Conservation (phyloP, 306 rosid genomes). For the Prunus armeniaca region DNA sequence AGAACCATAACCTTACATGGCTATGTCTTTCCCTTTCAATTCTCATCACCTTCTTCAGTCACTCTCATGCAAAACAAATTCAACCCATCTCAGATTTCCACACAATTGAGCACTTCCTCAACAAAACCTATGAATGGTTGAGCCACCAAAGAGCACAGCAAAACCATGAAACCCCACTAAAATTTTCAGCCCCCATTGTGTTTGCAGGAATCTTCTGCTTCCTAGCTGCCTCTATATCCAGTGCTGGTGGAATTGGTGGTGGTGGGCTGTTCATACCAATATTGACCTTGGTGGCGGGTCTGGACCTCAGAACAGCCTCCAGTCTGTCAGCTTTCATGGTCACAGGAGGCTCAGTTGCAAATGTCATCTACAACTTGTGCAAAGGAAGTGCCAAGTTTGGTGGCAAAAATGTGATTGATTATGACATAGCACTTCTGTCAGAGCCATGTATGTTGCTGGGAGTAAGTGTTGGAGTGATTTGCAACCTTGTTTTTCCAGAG, state of each 20-base stretch:
- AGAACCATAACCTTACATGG: slow-evolving; percentile 16
- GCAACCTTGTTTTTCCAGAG: slow-evolving; percentile 81
- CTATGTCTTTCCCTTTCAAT: slow-evolving; percentile 30
- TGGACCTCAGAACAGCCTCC: slow-evolving; percentile 85
- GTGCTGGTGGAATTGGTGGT: slow-evolving; percentile 88
- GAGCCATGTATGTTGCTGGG: slow-evolving; percentile 83
- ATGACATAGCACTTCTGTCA: slow-evolving; percentile 70
- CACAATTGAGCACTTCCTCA: slow-evolving; percentile 20
- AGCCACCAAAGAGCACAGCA: slow-evolving; percentile 2
- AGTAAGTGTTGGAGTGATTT: slow-evolving; percentile 78
- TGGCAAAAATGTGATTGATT: slow-evolving; percentile 56
- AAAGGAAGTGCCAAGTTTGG: slow-evolving; percentile 37
- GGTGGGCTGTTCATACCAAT: slow-evolving; percentile 84
- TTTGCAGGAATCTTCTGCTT: slow-evolving; percentile 55
- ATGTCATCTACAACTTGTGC: slow-evolving; percentile 53
- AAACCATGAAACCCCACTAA: slow-evolving; percentile 28
- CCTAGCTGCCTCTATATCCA: slow-evolving; percentile 70
- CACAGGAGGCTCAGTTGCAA: slow-evolving; percentile 86
- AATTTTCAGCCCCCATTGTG: slow-evolving; percentile 32
- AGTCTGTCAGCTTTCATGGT: slow-evolving; percentile 87
- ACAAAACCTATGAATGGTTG: slow-evolving; percentile 31
- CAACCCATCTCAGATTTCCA: slow-evolving; percentile 36
- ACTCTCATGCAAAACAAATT: slow-evolving; percentile 53
- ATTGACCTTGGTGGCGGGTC: slow-evolving; percentile 53
- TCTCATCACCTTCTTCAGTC: slow-evolving; percentile 29